Evolutionary conservation across 805 yeast species (phyloP).

Genomic region (Blastobotrys mokoenaii): DNA sequence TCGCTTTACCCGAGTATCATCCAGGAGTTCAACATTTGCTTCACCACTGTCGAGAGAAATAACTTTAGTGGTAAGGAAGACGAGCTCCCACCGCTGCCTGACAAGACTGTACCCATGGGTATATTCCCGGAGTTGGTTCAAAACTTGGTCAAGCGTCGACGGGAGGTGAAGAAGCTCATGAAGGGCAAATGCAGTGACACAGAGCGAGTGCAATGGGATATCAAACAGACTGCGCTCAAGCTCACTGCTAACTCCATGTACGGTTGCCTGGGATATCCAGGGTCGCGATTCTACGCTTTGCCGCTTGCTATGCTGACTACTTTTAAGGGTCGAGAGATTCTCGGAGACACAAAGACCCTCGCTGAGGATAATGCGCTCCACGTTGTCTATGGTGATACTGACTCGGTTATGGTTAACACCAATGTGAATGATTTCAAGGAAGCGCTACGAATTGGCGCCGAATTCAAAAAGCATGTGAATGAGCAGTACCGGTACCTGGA

Average conservation of each 20-base stretch:
- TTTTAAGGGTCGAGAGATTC: constrained; percentile 88
- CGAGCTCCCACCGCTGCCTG: constrained; percentile 63
- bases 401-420: constrained; percentile 97
- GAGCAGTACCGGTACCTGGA: constrained; percentile 82
- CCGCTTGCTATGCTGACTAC: constrained; percentile 95
- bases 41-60: constrained; percentile 82
- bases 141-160: constrained; percentile 80
- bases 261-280: constrained; percentile 91
- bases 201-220: constrained; percentile 70
- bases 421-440: constrained; percentile 60
- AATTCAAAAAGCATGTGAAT: constrained; percentile 77
- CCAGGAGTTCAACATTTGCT: constrained; percentile 94
- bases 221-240: constrained; percentile 91
- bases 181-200: constrained; percentile 60
- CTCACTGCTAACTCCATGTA: constrained; percentile 99
- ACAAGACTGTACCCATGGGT: constrained; percentile 52
- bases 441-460: constrained; percentile 75
- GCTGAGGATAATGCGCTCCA: constrained; percentile 78
- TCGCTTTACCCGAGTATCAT: constrained; percentile 94
- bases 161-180: constrained; percentile 81
- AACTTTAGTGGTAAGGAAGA: constrained; percentile 38
- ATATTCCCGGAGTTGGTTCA: constrained; percentile 80
- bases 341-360: constrained; percentile 84
- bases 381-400: constrained; percentile 97
- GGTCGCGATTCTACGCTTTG: constrained; percentile 89